Base-by-base conservation (phyloP, 176 grass and related monocot species). In the maize (Zea mays) region DNA sequence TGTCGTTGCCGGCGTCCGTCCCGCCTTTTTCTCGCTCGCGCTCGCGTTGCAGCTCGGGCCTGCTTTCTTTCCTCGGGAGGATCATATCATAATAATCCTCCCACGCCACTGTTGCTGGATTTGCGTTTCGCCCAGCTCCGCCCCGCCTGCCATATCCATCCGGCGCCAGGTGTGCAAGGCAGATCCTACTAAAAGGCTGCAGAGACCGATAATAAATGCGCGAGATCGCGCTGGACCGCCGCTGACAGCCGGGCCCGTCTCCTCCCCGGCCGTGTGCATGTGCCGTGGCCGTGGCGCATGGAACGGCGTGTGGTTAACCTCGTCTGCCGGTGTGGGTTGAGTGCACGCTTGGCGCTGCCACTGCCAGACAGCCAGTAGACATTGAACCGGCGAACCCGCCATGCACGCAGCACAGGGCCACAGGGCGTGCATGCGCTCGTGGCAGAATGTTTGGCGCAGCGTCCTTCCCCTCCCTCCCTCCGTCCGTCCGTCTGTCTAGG, bases 51-150 rank as follows among this genome's bases (percentile, higher is more conserved):
- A 7, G 5, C 49, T 20, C 39, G n/a, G 1, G 17, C 5, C 37
- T 27, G 27, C 27, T 27, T 4, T 37, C 67, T 87, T 82, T 87
- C 51, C 85, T 82, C 73, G 85, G 74, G 85, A 66, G 49, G 66
- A 57, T 33, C 51, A 86, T 80, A 79, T 50, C 52, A 69, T 83
- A 76, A 68, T 72, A 27, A 65, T 86, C 61, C 38, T 1, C 77
- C 15, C 84, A 80, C 77, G 77, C 50, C 27, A 60, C 76, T 80
- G 62, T 50, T 15, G 40, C 55, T 61, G 39, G 55, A 45, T 16
- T 41, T 9, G 39, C 17, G 27, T n/a, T 60, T n/a, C 55, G 0
- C 7, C 67, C 39, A 49, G 67, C 67, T 35, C 45, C 10, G 5
- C 12, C 3, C 10, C 71, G 12, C 9, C 19, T 4, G 10, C 8